Base-by-base conservation (phyloP, 805 yeast species). In the Sugiyamaella valdiviana region DNA sequence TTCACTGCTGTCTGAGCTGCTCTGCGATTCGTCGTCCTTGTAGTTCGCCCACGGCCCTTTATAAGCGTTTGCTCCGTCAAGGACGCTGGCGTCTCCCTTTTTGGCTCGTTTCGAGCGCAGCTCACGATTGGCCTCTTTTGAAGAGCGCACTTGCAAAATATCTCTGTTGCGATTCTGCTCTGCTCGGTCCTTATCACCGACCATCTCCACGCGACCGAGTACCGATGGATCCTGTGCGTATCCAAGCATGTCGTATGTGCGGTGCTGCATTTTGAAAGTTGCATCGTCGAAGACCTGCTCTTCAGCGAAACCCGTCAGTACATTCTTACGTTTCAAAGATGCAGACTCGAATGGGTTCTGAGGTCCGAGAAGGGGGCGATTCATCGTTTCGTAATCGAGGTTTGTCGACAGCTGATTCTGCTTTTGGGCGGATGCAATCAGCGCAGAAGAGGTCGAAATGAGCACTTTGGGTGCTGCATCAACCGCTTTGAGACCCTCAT, bases 31-130 rank as follows among this genome's bases (percentile, higher is more conserved):
- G 16, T 41, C 47, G 15, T 66, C 68, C 17, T 63, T 57, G 49
- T 72, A 77, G 26, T 67, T 65, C 0, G 84, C 85, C 88, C 89
- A 81, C 0, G 88, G 85, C 0, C 86, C 87, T 41, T 63, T 56
- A 51, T 73, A 80, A 1, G 72, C 73, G 24, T 64, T 59, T 14
- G 69, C 73, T 10, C 76, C 82, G 2, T 64, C 72, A 7, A 70
- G 36, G 1, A 58, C 57, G 0, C 61, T 52, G 1, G 73, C 57
- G 44, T 74, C 74, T 0, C 77, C 78, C 52, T 67, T 71, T 20
- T 57, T 58, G 45, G 60, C 59, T 45, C 76, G 60, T 49, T 64
- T 68, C 41, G 55, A 64, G 50, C 69, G 75, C 17, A 66, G 45
- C n/a, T 52, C 55, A 46, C 57, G 64, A 0, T 71, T 63, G 4